Evolutionary conservation across 495 filamentous ascomycete genomes (phyloP), one percentile per base, ranked within the genome.

Genomic region (Aspergillus nidulans): DNA sequence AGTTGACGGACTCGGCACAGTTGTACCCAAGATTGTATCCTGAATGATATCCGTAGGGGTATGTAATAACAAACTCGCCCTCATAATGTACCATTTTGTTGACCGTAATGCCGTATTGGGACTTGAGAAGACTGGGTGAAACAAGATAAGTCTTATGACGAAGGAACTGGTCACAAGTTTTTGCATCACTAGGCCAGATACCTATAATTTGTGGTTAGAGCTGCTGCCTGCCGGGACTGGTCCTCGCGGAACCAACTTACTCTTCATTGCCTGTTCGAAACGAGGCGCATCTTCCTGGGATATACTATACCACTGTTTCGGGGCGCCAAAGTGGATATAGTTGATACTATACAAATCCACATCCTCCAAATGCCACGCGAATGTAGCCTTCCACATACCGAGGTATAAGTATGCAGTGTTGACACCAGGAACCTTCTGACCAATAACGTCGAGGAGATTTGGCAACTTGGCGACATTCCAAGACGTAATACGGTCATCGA

Each of bases 341-440:
- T 98, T 98, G 77, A 98, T 98, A 72, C 92, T 97, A 80, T 97
- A 97, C 2, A 98, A 82, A 73, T 98, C 94, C 50, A 98, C 91
- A 73, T 98, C 94, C 65, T 98, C 94, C 36, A 98, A 75, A 81
- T 98, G 94, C 94, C 94, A 98, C 9, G 94, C 92, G 66, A 98
- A 98, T 1, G 94, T 97, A 18, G 94, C 94, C 65, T 97, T 98
- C 94, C 94, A 98, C 95, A 97, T 97, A 18, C 94, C 94, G 40
- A 97, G 77, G 58, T 98, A 98, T 10, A 98, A 79, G 68, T 98
- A 98, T n/a, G 94, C 92, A 4, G 95, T 97, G 64, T 98, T 98
- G 56, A 98, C 94, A 55, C 94, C 94, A 12, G 94, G 94, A 0
- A 98, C 88, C 58, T 96, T 96, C 34, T 91, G 91, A 18, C 94